Conservation (phyloP, 2,329 filamentous ascomycete genomes). For the Aspergillus neoniger region DNA sequence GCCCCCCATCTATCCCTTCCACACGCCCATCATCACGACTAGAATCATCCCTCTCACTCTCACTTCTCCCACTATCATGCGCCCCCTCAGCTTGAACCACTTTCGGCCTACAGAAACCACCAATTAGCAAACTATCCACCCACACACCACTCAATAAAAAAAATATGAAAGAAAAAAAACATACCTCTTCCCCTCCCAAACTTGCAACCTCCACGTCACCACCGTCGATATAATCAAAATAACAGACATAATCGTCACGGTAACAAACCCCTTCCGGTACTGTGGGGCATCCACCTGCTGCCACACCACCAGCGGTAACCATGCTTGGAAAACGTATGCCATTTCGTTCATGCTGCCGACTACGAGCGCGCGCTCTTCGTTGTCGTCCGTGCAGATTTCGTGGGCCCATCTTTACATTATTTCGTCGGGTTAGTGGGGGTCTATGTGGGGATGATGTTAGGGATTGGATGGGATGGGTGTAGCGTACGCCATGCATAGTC, state of each 20-base stretch:
- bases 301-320: slow-evolving; percentile 68
- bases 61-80: background rate
- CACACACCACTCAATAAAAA: background rate
- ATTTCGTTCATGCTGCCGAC: slow-evolving; percentile 69
- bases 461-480: too few relatives aligned
- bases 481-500: slow-evolving; percentile 52
- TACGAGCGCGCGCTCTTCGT: slow-evolving; percentile 68
- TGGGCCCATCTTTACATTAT: slow-evolving; percentile 49
- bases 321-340: slow-evolving; percentile 69
- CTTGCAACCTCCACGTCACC: slow-evolving; percentile 5
- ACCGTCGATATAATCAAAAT: slow-evolving; percentile 54
- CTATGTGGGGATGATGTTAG: background rate
- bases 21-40: background rate
- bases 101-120: background rate
- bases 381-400: slow-evolving; percentile 57
- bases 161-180: background rate
- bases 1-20: background rate
- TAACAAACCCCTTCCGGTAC: slow-evolving; percentile 63
- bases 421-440: background rate
- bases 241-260: slow-evolving; percentile 53
- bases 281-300: slow-evolving; percentile 63
- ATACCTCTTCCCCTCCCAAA: slow-evolving; percentile 12
- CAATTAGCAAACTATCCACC: background rate
- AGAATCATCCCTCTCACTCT: background rate
- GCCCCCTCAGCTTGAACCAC: background rate